These are phyloP conservation scores for Syncephalastrum monosporum DNA, from an alignment of 371 early-diverging fungal species.

Conservation along the genomic window DNA sequence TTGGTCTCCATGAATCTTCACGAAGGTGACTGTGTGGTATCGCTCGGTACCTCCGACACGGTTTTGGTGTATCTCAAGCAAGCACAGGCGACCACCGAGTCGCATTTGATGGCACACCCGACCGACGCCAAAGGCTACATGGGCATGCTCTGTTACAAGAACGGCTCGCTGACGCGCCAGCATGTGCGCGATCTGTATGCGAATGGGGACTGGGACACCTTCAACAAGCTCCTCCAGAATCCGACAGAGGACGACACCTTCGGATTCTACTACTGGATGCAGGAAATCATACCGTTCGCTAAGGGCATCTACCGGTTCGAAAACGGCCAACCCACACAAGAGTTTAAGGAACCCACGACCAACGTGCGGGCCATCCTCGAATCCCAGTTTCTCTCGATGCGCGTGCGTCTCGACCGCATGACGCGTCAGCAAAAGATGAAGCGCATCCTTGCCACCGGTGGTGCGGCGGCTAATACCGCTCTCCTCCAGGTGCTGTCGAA, in stretches of 20 bases:
- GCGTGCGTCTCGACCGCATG: conserved; percentile 43
- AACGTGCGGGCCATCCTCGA: conserved; percentile 74
- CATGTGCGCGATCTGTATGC: conserved; percentile 62
- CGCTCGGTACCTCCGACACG: conserved; percentile 83
- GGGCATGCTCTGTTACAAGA: conserved; percentile 82
- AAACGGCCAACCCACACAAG: conserved; percentile 42
- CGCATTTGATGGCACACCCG: conserved; percentile 77
- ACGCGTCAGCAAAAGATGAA: conserved; percentile 25
- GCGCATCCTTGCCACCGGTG: conserved; percentile 72
- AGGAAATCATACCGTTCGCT: conserved; percentile 79
- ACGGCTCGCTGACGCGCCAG: conserved; percentile 79
- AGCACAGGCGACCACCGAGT: conserved; percentile 48
- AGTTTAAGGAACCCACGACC: conserved; percentile 35
- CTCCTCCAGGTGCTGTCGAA: conserved; percentile 66
- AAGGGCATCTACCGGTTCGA: conserved; percentile 69
- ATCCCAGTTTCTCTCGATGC: conserved; percentile 76
- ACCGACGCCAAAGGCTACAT: conserved; percentile 59
- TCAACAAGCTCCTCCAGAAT: conserved; percentile 42
- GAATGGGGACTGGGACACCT: conserved; percentile 57
- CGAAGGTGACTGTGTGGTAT: conserved; percentile 64
- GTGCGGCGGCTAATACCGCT: conserved; percentile 64
- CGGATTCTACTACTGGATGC: conserved; percentile 73
- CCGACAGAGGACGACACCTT: conserved; percentile 18
- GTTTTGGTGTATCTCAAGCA: conserved; percentile 61
- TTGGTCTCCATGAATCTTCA: conserved; percentile 62